Conservation (phyloP, 257 asterid genomes). For the Solanum pimpinellifolium region DNA sequence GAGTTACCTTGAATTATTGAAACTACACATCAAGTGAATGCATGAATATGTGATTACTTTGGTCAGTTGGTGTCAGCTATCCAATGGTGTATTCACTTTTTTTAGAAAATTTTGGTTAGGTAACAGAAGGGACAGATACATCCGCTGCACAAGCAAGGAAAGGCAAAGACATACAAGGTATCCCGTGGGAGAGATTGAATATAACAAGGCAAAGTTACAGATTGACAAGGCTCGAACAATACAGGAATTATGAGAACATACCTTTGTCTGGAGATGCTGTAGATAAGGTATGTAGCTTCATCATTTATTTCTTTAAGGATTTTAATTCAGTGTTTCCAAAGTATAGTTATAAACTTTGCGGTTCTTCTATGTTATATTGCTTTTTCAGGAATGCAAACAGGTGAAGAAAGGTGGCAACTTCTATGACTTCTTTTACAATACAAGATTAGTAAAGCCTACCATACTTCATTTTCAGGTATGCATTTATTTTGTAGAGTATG, state of each 20-base stretch:
- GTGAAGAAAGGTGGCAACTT: constrained; percentile 39
- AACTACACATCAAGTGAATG: background rate
- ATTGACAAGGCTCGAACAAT: constrained; percentile 56
- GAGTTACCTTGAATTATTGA: background rate
- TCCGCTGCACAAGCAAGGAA: constrained; percentile 67
- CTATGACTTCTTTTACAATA: constrained; percentile 57
- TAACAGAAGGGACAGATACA: constrained; percentile 62
- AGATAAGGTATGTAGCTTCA: constrained; percentile 34
- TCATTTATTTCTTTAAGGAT: background rate
- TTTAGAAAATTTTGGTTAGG: constrained; percentile 10
- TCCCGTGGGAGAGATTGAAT: constrained; percentile 65
- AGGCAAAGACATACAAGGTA: constrained; percentile 80
- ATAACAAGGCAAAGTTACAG: constrained; percentile 53
- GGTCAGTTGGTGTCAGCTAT: background rate
- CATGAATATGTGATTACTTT: background rate
- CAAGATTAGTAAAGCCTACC: constrained; percentile 78
- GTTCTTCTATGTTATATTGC: background rate
- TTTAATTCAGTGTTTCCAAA: background rate
- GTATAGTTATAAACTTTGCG: background rate
- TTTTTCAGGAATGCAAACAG: constrained; percentile 27
- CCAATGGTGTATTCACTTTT: background rate
- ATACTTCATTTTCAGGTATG: constrained; percentile 75
- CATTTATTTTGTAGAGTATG: background rate
- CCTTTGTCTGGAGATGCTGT: constrained; percentile 49
- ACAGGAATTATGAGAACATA: constrained; percentile 50